Percentiles rank a stretch among this genome's conserved stretches.
Evolutionary conservation across 2,329 filamentous ascomycete species (phyloP).

Genomic region (Exophiala lecanii-corni): DNA sequence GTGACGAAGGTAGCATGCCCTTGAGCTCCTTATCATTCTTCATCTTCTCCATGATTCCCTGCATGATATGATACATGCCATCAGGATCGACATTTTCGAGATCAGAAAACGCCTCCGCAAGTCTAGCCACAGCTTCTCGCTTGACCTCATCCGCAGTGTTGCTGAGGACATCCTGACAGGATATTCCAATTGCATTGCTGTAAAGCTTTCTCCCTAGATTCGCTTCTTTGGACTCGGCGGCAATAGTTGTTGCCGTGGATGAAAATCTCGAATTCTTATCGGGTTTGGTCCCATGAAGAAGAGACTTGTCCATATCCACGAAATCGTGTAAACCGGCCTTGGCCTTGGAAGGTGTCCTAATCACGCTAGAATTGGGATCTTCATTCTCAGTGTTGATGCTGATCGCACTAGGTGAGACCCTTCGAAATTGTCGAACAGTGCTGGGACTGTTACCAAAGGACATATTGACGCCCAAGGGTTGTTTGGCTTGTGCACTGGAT

Average conservation of each 20-base stretch:
- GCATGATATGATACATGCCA: constrained; percentile 79
- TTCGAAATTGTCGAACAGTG: constrained; percentile 84
- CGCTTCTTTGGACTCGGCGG: constrained; percentile 65
- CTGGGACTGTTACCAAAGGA: constrained; percentile 92
- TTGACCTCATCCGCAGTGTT: constrained; percentile 67
- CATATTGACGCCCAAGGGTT: constrained; percentile 81
- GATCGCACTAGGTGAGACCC: constrained; percentile 65
- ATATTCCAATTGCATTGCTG: constrained; percentile 73
- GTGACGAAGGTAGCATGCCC: constrained; percentile 33
- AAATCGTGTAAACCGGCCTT: constrained; percentile 8
- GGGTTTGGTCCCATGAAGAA: constrained; percentile 6
- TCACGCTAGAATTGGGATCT: constrained; percentile 18
- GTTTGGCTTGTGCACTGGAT: constrained; percentile 54
- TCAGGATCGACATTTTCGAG: constrained; percentile 87
- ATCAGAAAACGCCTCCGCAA: constrained; percentile 80
- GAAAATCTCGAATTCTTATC: constrained; percentile 15
- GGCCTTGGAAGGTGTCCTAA: constrained; percentile 21
- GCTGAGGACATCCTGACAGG: constrained; percentile 80
- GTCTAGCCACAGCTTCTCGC: constrained; percentile 73
- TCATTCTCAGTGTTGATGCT: constrained; percentile 22
- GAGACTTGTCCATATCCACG: constrained; percentile 13
- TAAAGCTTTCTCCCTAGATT: constrained; percentile 77
- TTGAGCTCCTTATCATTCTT: constrained; percentile 43
- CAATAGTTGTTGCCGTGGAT: constrained; percentile 19
- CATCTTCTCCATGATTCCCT: constrained; percentile 68